Base-by-base conservation (phyloP, 2,329 filamentous ascomycete species). In the Calonectria pteridis region DNA sequence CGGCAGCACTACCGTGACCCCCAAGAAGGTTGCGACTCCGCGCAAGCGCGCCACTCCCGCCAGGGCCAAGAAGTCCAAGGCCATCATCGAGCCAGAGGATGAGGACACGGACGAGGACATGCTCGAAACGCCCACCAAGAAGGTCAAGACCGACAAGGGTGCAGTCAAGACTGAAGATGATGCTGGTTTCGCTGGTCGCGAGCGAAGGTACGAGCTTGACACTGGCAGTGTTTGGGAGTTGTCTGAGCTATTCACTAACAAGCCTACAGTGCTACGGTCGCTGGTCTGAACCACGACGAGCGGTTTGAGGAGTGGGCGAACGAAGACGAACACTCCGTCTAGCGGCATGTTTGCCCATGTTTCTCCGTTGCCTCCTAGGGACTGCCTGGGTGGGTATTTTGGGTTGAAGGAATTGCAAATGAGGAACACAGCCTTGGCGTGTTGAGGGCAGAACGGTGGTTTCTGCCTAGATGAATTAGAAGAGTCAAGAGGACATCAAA, bases 131-230 rank as follows among this genome's bases (percentile, higher is more conserved):
- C 77, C 82, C 7, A 64, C 62, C 63, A 84, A 84, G 74, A 83
- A 82, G 74, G 58, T 72, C 49, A 85, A 85, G 80, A 75, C 69
- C 16, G 74, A 76, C 5, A 14, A 63, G 0, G 40, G 67, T 7
- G 40, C 43, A 1, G 29, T 78, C 69, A 83, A 83, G 70, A 35
- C 73, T 14, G 76, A 80, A 35, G 62, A 75, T 3, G 55, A 13
- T 7, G 14, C 43, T 51, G 14, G 16, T 11, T 50, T 67, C 16
- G 35, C 31, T 20, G 64, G 71, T 26, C 76, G 73, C 29, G 74
- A 78, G 43, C 66, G 51, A 67, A 81, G 77, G 79, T 81, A 76
- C 23, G 65, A 50, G 4, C 23, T 18, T 31, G 14, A 20, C 37
- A 26, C 6, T 26, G 50, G 16, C 26, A 13, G 33, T 28, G 33